Conservation (phyloP, 371 early-diverging fungal genomes). For the Haplosporangium sp. region DNA sequence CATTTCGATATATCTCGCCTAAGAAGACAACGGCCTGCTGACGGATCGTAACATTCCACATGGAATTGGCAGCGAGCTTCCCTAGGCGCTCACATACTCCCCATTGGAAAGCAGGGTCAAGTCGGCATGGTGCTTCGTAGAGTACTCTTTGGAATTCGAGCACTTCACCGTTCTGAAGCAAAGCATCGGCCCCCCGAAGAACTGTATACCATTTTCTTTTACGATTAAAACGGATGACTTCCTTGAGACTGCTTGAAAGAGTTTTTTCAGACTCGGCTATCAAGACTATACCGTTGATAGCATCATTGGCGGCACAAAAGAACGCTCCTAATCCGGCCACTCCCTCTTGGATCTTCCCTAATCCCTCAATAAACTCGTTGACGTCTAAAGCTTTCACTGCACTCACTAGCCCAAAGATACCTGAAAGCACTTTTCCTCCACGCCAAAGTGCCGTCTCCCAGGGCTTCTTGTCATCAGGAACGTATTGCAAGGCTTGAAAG, state of each 20-base stretch:
- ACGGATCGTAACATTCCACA: neutral
- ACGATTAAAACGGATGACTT: slow-evolving; percentile 4
- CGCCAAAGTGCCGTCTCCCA: slow-evolving; percentile 12
- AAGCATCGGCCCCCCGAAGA: slow-evolving; percentile 1
- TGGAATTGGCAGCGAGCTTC: slow-evolving; percentile 6
- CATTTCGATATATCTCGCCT: slow-evolving; percentile 15
- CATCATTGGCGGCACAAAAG: neutral
- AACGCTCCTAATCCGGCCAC: slow-evolving; percentile 1
- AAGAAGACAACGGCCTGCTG: slow-evolving; percentile 9
- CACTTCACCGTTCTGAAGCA: slow-evolving; percentile 11
- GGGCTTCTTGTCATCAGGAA: slow-evolving; percentile 16
- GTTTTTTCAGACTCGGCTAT: slow-evolving; percentile 5
- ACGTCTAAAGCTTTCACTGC: slow-evolving; percentile 21
- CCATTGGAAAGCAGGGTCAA: slow-evolving; percentile 13
- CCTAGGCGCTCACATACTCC: slow-evolving; percentile 13
- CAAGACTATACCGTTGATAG: neutral
- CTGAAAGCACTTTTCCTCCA: slow-evolving; percentile 2
- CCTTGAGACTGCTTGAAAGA: slow-evolving; percentile 4
- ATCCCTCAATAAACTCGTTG: slow-evolving; percentile 10
- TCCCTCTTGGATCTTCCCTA: slow-evolving; percentile 7
- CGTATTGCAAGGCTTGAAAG: slow-evolving; percentile 10
- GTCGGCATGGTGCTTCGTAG: slow-evolving; percentile 20
- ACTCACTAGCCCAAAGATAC: slow-evolving; percentile 4
- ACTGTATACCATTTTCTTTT: slow-evolving; percentile 14
- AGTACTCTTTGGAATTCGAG: slow-evolving; percentile 5